A percentile compares a stretch with the other conserved stretches of the same genome.
phyloP scores from a whole-genome alignment of 148 eudicot species.

The Camellia japonica region DNA sequence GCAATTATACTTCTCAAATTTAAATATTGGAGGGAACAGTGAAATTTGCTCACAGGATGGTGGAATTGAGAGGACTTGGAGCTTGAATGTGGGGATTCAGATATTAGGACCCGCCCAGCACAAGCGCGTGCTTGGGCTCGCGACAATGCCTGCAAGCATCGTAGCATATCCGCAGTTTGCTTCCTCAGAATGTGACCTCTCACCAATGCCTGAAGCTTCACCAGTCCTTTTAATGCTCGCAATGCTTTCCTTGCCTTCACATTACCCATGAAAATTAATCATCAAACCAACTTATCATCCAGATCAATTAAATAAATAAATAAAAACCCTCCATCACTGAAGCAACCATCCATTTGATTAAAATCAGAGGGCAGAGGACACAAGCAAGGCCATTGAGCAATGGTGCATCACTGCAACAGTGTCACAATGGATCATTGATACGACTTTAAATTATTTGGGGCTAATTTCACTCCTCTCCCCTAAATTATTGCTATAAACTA shows the following conservation, averaged over 20 bases:
- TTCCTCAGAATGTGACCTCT: slow-evolving; percentile 83
- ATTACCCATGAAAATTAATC: background rate
- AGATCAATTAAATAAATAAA: background rate
- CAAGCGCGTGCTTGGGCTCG: slow-evolving; percentile 73
- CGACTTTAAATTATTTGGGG: no score
- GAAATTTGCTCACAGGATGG: slow-evolving; percentile 42
- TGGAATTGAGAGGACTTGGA: slow-evolving; percentile 42
- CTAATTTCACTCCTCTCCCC: no score
- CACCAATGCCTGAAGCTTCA: slow-evolving; percentile 79
- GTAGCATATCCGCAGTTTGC: slow-evolving; percentile 51
- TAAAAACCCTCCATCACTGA: background rate
- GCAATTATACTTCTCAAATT: background rate
- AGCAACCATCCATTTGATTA: background rate
- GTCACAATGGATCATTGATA: background rate
- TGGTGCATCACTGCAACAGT: background rate
- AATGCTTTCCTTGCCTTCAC: slow-evolving; percentile 81
- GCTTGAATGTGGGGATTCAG: slow-evolving; percentile 52
- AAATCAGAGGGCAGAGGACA: background rate
- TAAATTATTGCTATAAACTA: no score
- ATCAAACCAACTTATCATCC: background rate
- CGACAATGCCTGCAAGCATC: slow-evolving; percentile 63
- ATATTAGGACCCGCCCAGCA: slow-evolving; percentile 36
- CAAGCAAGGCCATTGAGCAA: background rate
- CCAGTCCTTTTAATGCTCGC: slow-evolving; percentile 73
- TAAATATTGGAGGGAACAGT: slow-evolving; percentile 15